Percentiles rank a stretch among this genome's conserved stretches.
Evolutionary conservation across 176 grass and related monocot genomes (phyloP).

Genomic region (Carex parvula): DNA sequence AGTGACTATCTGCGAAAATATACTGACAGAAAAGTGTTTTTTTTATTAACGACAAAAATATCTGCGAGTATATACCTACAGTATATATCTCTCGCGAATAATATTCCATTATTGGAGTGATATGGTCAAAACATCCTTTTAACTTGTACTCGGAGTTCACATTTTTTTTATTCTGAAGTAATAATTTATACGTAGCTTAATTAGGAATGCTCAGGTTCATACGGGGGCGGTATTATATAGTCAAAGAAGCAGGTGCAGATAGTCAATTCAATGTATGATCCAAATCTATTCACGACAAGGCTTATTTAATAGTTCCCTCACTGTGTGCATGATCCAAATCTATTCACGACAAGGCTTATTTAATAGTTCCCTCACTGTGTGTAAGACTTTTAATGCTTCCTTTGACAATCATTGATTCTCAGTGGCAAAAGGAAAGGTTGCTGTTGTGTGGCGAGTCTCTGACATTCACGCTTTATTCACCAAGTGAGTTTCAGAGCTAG

Average conservation of each 20-base stretch:
- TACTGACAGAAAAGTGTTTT: too few species aligned
- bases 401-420: background rate
- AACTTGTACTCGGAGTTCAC: too few species aligned
- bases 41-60: too few species aligned
- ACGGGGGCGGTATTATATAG: constrained; percentile 6
- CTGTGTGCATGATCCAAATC: background rate
- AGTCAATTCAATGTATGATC: background rate
- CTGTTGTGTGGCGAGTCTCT: background rate
- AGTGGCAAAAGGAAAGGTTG: background rate
- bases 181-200: too few species aligned
- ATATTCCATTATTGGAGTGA: too few species aligned
- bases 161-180: too few species aligned
- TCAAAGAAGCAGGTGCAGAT: constrained; percentile 3
- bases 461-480: background rate
- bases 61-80: too few species aligned
- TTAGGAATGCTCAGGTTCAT: background rate
- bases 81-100: too few species aligned
- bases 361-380: background rate
- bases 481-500: too few species aligned
- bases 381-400: background rate
- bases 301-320: too few species aligned
- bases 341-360: background rate
- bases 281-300: too few species aligned
- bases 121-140: background rate
- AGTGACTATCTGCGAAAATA: too few species aligned